phyloP scores from a whole-genome alignment of 129 eudicot genomes.

The Arctium minus region DNA sequence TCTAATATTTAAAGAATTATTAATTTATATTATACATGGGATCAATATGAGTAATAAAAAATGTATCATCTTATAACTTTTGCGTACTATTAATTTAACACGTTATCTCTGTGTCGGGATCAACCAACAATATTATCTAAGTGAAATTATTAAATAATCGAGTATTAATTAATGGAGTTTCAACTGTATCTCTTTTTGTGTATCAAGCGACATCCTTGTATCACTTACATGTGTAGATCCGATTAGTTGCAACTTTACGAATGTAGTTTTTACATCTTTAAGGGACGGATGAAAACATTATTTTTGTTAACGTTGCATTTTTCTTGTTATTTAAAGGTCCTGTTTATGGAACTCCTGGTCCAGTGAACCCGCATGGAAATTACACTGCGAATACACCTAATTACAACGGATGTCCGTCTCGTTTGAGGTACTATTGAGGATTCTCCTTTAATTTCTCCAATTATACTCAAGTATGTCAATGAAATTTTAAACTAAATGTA shows the following conservation, averaged over 20 bases:
- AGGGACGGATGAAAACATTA: neutral
- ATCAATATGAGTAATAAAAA: neutral
- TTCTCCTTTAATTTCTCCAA: neutral
- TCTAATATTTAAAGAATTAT: neutral
- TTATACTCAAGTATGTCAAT: neutral
- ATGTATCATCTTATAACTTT: neutral
- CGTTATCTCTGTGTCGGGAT: neutral
- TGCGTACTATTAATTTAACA: neutral
- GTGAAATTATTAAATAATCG: neutral
- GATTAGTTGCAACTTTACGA: neutral
- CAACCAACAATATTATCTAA: neutral
- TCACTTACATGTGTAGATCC: neutral
- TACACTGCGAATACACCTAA: conserved; percentile 9
- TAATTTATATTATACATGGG: neutral
- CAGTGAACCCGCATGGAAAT: conserved; percentile 26
- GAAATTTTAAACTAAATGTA: conserved; percentile 7
- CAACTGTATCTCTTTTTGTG: neutral
- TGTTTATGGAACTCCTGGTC: conserved; percentile 24
- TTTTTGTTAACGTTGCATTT: neutral
- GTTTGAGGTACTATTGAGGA: conserved; percentile 23
- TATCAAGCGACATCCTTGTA: neutral
- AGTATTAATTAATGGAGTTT: neutral
- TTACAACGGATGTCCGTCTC: conserved; percentile 22
- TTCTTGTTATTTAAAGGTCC: conserved; percentile 27
- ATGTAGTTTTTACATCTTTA: neutral